A percentile compares a stretch with the other conserved stretches of the same genome.
Evolutionary conservation across 2,329 filamentous ascomycete genomes (phyloP).

Genomic region (Orbilia quercus): DNA sequence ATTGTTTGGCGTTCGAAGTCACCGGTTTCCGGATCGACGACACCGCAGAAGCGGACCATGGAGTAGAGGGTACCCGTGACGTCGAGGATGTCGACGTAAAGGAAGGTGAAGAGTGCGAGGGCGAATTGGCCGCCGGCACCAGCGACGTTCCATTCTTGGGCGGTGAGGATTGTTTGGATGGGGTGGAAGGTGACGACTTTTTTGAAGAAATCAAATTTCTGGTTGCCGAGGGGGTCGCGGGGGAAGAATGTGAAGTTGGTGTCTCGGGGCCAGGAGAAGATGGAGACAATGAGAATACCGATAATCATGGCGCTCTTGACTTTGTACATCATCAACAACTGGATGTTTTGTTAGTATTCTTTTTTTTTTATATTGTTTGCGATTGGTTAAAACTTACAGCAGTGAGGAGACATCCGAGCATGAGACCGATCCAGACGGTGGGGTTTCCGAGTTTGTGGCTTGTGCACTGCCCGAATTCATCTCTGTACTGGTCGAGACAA

Average conservation of each 20-base stretch:
- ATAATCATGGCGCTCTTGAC: slow-evolving; percentile 87
- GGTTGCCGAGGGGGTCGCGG: slow-evolving; percentile 74
- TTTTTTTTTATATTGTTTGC: background rate
- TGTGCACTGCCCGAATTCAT: slow-evolving; percentile 66
- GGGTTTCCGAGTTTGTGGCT: slow-evolving; percentile 82
- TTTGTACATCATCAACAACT: slow-evolving; percentile 68
- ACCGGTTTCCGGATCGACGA: slow-evolving; percentile 78
- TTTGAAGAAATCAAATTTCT: slow-evolving; percentile 85
- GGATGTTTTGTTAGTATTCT: background rate
- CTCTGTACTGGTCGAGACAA: slow-evolving; percentile 71
- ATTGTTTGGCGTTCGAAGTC: slow-evolving; percentile 88
- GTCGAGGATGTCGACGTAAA: slow-evolving; percentile 91
- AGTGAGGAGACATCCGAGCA: slow-evolving; percentile 83
- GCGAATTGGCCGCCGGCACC: slow-evolving; percentile 80
- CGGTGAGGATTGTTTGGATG: slow-evolving; percentile 75
- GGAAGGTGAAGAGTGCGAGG: slow-evolving; percentile 84
- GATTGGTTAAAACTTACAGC: slow-evolving; percentile 66
- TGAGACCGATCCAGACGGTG: slow-evolving; percentile 88
- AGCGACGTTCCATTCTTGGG: slow-evolving; percentile 78
- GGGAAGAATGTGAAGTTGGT: slow-evolving; percentile 86
- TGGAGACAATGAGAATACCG: slow-evolving; percentile 83
- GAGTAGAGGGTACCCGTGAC: slow-evolving; percentile 87
- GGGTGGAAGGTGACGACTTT: slow-evolving; percentile 85
- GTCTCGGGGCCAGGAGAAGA: slow-evolving; percentile 86
- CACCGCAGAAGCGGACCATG: slow-evolving; percentile 85